A percentile compares a stretch with the other conserved stretches of the same genome.
Evolutionary conservation across 495 filamentous ascomycete genomes (phyloP).

Genomic region (Aspergillus funiculosus): DNA sequence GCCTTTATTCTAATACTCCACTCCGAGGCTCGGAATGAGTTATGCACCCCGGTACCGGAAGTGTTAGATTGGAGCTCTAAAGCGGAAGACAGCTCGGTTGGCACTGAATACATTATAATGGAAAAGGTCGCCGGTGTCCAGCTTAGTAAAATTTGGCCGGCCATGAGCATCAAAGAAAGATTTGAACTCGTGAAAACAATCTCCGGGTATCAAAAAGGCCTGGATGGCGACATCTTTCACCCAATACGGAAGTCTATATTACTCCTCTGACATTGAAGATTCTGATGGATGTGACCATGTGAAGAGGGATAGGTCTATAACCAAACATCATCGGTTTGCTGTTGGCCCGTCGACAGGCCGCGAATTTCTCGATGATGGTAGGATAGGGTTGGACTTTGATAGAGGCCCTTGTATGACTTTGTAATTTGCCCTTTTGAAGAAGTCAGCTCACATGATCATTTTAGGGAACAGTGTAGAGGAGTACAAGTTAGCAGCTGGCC

Average conservation of each 20-base stretch:
- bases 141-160: constrained; percentile 21
- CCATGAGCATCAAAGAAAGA: constrained; percentile 18
- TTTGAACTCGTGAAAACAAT: constrained; percentile 26
- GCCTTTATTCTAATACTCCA: constrained; percentile 7
- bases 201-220: constrained; percentile 20
- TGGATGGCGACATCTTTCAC: constrained; percentile 25
- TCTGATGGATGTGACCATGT: constrained; percentile 6
- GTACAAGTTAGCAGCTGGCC: constrained; percentile 22
- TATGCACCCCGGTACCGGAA: constrained; percentile 20
- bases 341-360: constrained; percentile 25
- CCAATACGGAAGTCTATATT: constrained; percentile 28
- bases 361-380: constrained; percentile 25
- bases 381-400: constrained; percentile 23
- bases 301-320: constrained; percentile 12
- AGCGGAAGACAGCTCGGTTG: constrained; percentile 23
- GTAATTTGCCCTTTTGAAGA: neutral
- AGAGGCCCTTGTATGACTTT: constrained; percentile 26
- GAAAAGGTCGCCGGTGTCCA: constrained; percentile 24
- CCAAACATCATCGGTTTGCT: constrained; percentile 20
- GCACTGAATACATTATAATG: constrained; percentile 38
- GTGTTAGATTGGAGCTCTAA: constrained; percentile 25
- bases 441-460: constrained; percentile 8
- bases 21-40: constrained; percentile 14
- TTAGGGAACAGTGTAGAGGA: constrained; percentile 23
- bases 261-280: constrained; percentile 11